Percentiles rank a stretch among this genome's conserved stretches.
Evolutionary conservation across 257 asterid genomes (phyloP).

Genomic region (Salvia miltiorrhiza): DNA sequence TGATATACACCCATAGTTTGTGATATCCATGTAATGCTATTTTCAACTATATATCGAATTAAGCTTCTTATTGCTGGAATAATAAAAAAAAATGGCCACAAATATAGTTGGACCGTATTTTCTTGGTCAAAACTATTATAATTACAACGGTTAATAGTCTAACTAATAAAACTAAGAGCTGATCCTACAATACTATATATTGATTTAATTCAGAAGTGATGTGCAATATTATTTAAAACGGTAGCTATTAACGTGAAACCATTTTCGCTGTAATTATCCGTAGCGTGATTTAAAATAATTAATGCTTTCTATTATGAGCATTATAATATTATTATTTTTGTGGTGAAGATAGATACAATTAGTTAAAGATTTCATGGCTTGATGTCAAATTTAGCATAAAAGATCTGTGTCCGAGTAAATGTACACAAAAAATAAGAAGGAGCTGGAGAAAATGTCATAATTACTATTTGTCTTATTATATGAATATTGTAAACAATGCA

Average conservation of each 20-base stretch:
- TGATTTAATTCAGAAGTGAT: too few relatives aligned
- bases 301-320: not conserved
- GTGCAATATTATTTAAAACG: not conserved
- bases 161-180: not conserved
- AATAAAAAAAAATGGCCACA: not conserved
- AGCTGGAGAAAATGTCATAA: not conserved
- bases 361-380: not conserved
- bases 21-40: too few relatives aligned
- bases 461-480: not conserved
- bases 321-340: not conserved
- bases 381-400: not conserved
- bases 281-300: not conserved
- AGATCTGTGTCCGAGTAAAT: not conserved
- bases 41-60: too few relatives aligned
- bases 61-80: not conserved
- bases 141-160: not conserved
- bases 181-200: too few relatives aligned
- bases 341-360: not conserved
- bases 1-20: too few relatives aligned
- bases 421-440: not conserved
- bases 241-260: not conserved
- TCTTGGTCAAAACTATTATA: not conserved
- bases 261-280: not conserved
- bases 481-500: too few relatives aligned
- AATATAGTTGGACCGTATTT: not conserved